Evolutionary conservation across 1,139 yeast species (phyloP), one percentile per base, ranked within the genome.

Genomic region (Candida sp.): DNA sequence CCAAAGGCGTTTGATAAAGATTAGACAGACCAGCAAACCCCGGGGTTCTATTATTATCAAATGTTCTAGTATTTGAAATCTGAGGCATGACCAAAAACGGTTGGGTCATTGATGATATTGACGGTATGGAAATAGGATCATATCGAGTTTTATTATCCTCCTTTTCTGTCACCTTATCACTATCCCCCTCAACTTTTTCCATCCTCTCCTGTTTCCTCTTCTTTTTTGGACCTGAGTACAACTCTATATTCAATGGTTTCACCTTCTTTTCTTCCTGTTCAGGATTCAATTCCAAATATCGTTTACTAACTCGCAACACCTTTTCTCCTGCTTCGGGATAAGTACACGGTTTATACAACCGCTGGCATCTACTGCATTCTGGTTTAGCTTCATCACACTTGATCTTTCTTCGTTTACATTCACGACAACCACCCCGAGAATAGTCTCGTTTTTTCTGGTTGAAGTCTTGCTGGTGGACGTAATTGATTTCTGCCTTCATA

Each of bases 351-450:
- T 61, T 61, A 32, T 49, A 49, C 21, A 61, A 51, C 21, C 64
- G 46, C 9, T 53, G 46, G 43, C 66, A 61, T 42, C 58, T 63
- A 70, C 75, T 66, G 50, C 84, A 79, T 34, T 53, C 54, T 1
- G 82, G 82, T 46, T 75, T 74, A 3, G 61, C 63, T 51, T 79
- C 84, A 53, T 78, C 82, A 52, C 84, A 79, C 55, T 60, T 60
- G 44, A 60, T 58, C 40, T 61, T 61, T 7, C 66, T 49, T 35
- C 66, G 54, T 43, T 61, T 61, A 45, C 66, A 61, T 45, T 61
- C 66, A 29, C 53, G 48, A 47, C 66, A 61, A 4, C 65, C 66
- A 21, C 52, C 55, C 38, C 57, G 60, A 49, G 60, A 58, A 45
- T 61, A 61, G 22, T 50, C 49, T 29, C 57, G 45, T 21, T 45